Conservation (phyloP, 2,329 filamentous ascomycete species). For the Colletotrichum australisinense region DNA sequence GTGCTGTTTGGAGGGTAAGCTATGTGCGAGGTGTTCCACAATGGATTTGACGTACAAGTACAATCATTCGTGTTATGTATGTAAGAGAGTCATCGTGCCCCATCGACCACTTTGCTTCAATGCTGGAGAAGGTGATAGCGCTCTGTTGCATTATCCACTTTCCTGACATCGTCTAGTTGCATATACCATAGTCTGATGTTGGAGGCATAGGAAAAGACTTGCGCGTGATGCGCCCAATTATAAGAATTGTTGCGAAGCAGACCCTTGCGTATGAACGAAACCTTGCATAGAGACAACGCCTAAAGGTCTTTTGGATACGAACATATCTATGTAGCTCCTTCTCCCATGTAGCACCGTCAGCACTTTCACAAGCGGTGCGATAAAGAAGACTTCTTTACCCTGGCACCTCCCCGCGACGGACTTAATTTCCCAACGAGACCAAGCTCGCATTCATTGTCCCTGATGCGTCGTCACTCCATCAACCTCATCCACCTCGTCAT, state of each 20-base stretch:
- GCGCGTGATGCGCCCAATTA: neutral
- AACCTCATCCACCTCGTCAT: neutral
- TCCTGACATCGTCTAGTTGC: neutral
- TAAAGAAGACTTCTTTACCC: neutral
- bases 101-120: neutral
- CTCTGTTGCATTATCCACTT: neutral
- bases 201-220: neutral
- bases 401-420: neutral
- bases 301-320: neutral
- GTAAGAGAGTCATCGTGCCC: neutral
- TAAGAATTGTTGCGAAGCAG: neutral
- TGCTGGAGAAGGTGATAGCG: neutral
- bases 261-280: neutral
- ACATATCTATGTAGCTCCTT: neutral
- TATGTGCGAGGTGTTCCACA: neutral
- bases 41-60: neutral
- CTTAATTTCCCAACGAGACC: neutral
- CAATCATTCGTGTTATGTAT: neutral
- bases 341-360: neutral
- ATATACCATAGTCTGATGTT: neutral
- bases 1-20: neutral
- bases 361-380: too few species aligned
- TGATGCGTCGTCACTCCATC: constrained; percentile 38
- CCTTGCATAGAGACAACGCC: neutral
- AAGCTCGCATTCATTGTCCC: neutral